A percentile compares a stretch with the other conserved stretches of the same genome.
These are phyloP conservation scores for Opeltia flavorubescens DNA, from an alignment of 495 filamentous ascomycete genomes.

Conservation along the genomic window DNA sequence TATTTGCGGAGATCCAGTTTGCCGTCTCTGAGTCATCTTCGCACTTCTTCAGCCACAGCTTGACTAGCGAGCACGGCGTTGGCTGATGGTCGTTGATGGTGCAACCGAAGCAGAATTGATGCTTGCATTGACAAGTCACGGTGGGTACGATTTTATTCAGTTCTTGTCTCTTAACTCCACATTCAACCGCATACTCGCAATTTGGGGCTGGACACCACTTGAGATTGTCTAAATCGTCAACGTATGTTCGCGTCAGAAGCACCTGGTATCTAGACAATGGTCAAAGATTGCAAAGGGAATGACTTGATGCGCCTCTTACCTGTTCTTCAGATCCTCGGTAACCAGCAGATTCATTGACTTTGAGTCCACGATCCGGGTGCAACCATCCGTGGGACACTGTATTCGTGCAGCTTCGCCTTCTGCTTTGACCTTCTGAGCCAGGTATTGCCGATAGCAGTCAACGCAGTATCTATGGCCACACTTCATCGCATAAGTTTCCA, in stretches of 20 bases:
- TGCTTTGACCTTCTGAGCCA: constrained; percentile 79
- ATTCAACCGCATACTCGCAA: constrained; percentile 85
- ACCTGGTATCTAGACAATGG: constrained; percentile 51
- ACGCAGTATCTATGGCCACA: constrained; percentile 94
- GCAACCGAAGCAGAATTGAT: constrained; percentile 95
- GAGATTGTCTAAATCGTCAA: constrained; percentile 86
- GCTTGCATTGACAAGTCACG: constrained; percentile 67
- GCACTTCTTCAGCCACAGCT: constrained; percentile 96
- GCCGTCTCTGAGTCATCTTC: constrained; percentile 97
- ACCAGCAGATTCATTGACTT: constrained; percentile 77
- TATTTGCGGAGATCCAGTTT: constrained; percentile 99
- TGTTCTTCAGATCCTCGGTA: constrained; percentile 51
- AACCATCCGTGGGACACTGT: constrained; percentile 77
- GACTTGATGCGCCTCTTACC: constrained; percentile 25
- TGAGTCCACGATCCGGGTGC: constrained; percentile 81
- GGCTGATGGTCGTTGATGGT: constrained; percentile 85
- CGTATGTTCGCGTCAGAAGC: constrained; percentile 83
- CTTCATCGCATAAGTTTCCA: constrained; percentile 89
- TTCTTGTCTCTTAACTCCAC: constrained; percentile 70
- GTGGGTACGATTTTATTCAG: constrained; percentile 76
- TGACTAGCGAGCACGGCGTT: constrained; percentile 79
- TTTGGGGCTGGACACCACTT: constrained; percentile 97
- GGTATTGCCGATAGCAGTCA: constrained; percentile 82
- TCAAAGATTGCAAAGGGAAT: not conserved
- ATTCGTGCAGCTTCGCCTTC: constrained; percentile 93